Conservation (phyloP, 2,329 filamentous ascomycete genomes). For the Lecanosticta acicola region DNA sequence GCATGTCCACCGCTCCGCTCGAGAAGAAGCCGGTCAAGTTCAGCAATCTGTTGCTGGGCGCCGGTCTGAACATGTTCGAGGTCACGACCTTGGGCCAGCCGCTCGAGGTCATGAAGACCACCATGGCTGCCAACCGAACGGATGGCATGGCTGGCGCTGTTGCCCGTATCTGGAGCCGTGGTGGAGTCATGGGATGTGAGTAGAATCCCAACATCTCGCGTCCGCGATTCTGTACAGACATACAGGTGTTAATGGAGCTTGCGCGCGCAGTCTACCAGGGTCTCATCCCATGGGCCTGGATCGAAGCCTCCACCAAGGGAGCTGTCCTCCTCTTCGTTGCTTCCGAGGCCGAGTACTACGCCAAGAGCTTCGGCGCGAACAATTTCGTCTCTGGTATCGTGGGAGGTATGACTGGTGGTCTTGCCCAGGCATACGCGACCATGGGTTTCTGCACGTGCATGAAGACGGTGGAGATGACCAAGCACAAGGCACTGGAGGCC, state of each 20-base stretch:
- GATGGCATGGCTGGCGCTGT: conserved; percentile 81
- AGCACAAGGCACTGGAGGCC: conserved; percentile 82
- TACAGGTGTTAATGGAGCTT: background rate
- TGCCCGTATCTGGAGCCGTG: conserved; percentile 83
- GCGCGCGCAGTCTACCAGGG: conserved; percentile 82
- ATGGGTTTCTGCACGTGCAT: conserved; percentile 99
- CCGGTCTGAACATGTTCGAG: conserved; percentile 93
- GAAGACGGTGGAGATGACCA: conserved; percentile 99
- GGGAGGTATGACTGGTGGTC: conserved; percentile 87
- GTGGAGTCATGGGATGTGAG: conserved; percentile 91
- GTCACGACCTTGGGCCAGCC: conserved; percentile 70
- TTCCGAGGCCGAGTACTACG: conserved; percentile 94
- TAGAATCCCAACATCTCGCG: conserved; percentile 31
- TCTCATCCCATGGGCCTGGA: conserved; percentile 99
- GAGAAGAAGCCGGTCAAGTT: conserved; percentile 99
- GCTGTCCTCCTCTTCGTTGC: conserved; percentile 98
- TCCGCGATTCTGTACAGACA: too few species aligned
- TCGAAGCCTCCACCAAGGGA: conserved; percentile 99
- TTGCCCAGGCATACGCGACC: conserved; percentile 96
- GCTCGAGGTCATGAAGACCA: conserved; percentile 98
- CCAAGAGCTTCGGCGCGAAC: conserved; percentile 67
- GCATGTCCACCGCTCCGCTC: conserved; percentile 45
- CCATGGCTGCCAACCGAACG: conserved; percentile 93
- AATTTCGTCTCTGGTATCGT: conserved; percentile 85
- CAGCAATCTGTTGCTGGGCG: conserved; percentile 93